Evolutionary conservation across 345 rosid species (phyloP), one percentile per base, ranked within the genome.

Genomic region (Lepidium sativum): DNA sequence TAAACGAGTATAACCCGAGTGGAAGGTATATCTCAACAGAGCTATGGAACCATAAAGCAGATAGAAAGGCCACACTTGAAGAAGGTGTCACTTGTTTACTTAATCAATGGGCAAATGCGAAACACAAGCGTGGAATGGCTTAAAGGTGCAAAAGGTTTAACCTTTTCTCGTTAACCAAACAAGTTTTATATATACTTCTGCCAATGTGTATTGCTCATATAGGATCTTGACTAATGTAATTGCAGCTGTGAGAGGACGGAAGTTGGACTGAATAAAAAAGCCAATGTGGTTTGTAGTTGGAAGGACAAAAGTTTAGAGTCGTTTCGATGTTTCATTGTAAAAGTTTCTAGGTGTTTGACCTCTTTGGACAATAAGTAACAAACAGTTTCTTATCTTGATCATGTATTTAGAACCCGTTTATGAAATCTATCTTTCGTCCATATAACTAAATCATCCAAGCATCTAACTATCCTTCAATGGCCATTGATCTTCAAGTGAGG

Each of bases 1-100:
- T 90, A 67, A 88, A 90, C 25, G 97, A 94, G 39, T 84, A 84
- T 84, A 94, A 94, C 61, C 95, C 99, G 0, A 94, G 99, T 67
- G 99, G 99, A 67, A 80, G 92, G 64, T 94, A 90, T 45, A 76
- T 88, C 54, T 79, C 65, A 62, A 62, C 84, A 2, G 92, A 90
- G 78, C 61, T 90, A 62, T 94, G 99, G 97, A 86, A 85, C 75
- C 66, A 81, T 17, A 60, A 52, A 48, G 84, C 80, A 62, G 82
- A 81, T 48, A 88, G 74, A 69, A 86, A 65, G 72, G 96, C 99
- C 12, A 55, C 85, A 20, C 80, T 90, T 63, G 75, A 78, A 72
- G 96, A 94, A 55, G 96, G 96, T 35, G 86, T 78, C 20, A 41
- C 61, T 29, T 73, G 60, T 65, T 64, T 94, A 64, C 71, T 94